A percentile compares a stretch with the other conserved stretches of the same genome.
Evolutionary conservation across 805 yeast genomes (phyloP).

Genomic region (Schwanniomyces pseudopolymorphus): DNA sequence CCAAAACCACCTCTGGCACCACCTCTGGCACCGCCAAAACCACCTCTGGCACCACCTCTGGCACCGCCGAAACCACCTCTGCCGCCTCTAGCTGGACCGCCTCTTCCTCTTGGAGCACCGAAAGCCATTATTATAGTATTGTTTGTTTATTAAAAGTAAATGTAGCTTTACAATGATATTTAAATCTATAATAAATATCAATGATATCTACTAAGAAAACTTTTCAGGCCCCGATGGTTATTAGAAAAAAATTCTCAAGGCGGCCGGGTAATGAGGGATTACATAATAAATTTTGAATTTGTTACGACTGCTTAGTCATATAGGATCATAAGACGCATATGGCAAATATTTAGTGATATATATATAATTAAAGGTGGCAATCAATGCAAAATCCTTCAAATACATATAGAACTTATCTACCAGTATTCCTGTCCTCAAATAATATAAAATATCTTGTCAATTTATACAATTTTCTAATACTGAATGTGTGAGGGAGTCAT

Average conservation of each 20-base stretch:
- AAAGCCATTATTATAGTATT: constrained; percentile 60
- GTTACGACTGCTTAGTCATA: constrained; percentile 2
- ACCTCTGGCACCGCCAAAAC: constrained; percentile 47
- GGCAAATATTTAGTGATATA: not conserved
- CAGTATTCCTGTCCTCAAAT: too few relatives aligned
- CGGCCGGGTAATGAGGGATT: constrained; percentile 4
- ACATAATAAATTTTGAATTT: not conserved
- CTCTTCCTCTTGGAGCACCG: constrained; percentile 64
- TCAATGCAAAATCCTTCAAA: not conserved
- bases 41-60: constrained; percentile 50
- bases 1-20: constrained; percentile 55
- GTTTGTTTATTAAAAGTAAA: not conserved
- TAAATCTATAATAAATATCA: constrained; percentile 4
- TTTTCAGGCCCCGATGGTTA: constrained; percentile 7
- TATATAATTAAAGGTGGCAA: not conserved
- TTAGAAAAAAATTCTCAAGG: not conserved
- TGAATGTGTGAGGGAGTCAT: too few relatives aligned
- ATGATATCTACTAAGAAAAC: constrained; percentile 1
- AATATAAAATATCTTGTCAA: too few relatives aligned
- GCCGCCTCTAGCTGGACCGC: constrained; percentile 48
- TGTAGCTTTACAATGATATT: constrained; percentile 1
- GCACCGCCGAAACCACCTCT: too few relatives aligned
- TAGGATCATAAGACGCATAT: constrained; percentile 1
- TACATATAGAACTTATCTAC: not conserved
- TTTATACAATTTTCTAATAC: too few relatives aligned